Evolutionary conservation across 257 asterid species (phyloP), one percentile per base, ranked within the genome.

Genomic region (Cordia subcordata): DNA sequence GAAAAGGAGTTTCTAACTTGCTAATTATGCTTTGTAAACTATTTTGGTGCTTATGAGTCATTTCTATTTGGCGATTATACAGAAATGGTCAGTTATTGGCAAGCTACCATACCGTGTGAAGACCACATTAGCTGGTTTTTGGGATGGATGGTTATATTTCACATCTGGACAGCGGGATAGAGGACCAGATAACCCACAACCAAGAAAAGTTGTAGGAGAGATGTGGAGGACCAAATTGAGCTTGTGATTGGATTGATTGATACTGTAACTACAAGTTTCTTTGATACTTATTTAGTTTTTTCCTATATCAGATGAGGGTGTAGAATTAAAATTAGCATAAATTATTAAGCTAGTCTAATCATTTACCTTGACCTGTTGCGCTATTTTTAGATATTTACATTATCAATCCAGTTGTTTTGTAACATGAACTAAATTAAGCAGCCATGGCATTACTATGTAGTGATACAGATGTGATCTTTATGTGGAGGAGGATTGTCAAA

Each of bases 121-220:
- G 58, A 85, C 95, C 2, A 75, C 95, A 10, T 32, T 75, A 63
- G 79, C 83, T 0, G 88, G 83, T 0, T 83, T 70, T 20, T 86
- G 88, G 91, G 74, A 86, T 15, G 93, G 93, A 46, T 79, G 80
- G 77, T 53, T 81, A 57, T 86, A 86, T 72, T 86, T 86, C 68
- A 86, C 95, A 17, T 86, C 95, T 5, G 95, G 95, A 49, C 95
- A 86, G 72, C 69, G 95, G 51, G 95, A 86, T 62, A 84, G 95
- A 70, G 90, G 93, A 37, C 77, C 81, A 5, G 87, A 84, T 70
- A 81, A 86, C 68, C 95, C 95, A 27, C 93, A 80, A 40, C 95
- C 95, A 32, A 71, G 68, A 71, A 65, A 75, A 64, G 95, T 86
- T 10, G 45, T 84, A 2, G 94, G 85, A 52, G 88, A 86, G 63